Percentiles rank a stretch among this genome's conserved stretches.
These are phyloP conservation scores for Chaetomium olivaceum DNA, from an alignment of 2,329 filamentous ascomycete genomes.

Conservation along the genomic window DNA sequence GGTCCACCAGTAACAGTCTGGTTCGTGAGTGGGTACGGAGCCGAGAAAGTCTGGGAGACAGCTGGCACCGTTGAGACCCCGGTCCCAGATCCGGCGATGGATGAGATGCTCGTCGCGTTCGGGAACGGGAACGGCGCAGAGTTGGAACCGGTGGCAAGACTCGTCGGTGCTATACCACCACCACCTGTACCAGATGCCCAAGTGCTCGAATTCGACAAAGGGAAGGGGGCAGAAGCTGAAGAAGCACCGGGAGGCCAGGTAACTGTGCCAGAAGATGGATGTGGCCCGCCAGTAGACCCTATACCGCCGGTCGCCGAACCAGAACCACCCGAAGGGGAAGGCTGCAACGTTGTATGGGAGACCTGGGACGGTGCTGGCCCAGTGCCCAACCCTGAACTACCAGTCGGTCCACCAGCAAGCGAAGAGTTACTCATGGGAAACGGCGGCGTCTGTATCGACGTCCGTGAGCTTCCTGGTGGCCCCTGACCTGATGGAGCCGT, in stretches of 20 bases:
- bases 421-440: slow-evolving; percentile 21
- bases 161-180: slow-evolving; percentile 8
- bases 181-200: background rate
- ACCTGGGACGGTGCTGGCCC: background rate
- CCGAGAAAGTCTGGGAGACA: background rate
- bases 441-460: slow-evolving; percentile 8
- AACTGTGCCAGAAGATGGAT: slow-evolving; percentile 6
- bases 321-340: slow-evolving; percentile 21
- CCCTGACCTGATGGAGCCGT: background rate
- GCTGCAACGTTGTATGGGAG: slow-evolving; percentile 1
- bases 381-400: background rate
- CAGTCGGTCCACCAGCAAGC: slow-evolving; percentile 1
- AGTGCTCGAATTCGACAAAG: slow-evolving; percentile 19
- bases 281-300: background rate
- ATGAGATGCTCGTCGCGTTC: slow-evolving; percentile 14
- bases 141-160: background rate
- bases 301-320: slow-evolving; percentile 13
- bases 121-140: slow-evolving; percentile 17
- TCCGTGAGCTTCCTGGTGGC: background rate
- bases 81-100: background rate
- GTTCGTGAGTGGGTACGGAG: slow-evolving; percentile 14
- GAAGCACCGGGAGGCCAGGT: background rate
- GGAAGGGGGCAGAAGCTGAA: slow-evolving; percentile 20
- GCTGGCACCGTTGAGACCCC: background rate
- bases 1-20: slow-evolving; percentile 2